Evolutionary conservation across 106 monocot genomes (phyloP), one percentile per base, ranked within the genome.

Genomic region (Posidonia australis): DNA sequence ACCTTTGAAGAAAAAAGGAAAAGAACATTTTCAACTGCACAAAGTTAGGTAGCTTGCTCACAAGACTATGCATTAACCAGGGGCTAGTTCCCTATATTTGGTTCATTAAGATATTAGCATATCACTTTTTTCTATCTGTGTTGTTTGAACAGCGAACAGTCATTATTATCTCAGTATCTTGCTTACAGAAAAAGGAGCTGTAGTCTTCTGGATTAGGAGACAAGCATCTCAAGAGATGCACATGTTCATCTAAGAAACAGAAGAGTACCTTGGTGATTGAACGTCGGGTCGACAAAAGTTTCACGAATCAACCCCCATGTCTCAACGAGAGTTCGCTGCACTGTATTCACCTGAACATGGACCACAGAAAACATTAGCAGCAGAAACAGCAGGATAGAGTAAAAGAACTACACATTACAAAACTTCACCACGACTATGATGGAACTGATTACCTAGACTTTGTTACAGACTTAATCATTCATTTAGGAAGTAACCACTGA

Each of bases 261-360:
- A 9, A 48, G 16, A 25, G 21, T 42, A 94, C 94, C 94, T 84
- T 94, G 94, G 72, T 90, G 90, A 63, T 94, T 94, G 66, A 94
- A 94, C 43, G 94, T 90, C 10, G 94, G 94, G 74, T 94, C 94
- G n/a, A 94, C 54, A 53, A 94, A 94, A 22, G 80, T 84, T 54
- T 94, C 94, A n/a, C 86, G 86, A 52, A 94, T 90, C 76, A 94
- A 77, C 1, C 94, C 94, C 94, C 94, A 94, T 10, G 84, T 67
- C 80, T 94, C 94, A 45, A 94, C 84, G 45, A 94, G 78, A 9
- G 94, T 94, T 67, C 81, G 82, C 80, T 94, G 94, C 5, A 94
- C 94, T 6, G 54, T 78, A 54, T 90, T 94, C 62, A 94, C 93
- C 93, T 94, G 65, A 19, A 60, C 18, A 21, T 2, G 46, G 5